Conservation (phyloP, 1,284 basidiomycete genomes). For the Cryptococcus maquisensis region DNA sequence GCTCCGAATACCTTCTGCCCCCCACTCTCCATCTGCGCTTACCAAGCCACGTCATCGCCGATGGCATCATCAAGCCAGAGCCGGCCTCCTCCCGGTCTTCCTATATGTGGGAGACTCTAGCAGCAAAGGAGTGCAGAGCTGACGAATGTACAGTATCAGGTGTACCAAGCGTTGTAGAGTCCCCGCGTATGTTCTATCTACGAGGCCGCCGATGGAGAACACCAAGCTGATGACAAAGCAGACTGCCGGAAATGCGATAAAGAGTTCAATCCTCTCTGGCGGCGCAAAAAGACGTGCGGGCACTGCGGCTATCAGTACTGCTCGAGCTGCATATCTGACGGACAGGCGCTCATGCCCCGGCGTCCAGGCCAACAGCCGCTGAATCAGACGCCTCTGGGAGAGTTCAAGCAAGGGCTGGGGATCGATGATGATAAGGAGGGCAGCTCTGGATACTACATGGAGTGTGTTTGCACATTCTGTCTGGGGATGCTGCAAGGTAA, state of each 20-base stretch:
- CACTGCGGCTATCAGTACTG: constrained; percentile 49
- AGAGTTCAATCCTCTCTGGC: constrained; percentile 43
- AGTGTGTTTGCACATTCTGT: constrained; percentile 43
- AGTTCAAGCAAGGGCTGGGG: constrained; percentile 20
- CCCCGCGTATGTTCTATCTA: constrained; percentile 27
- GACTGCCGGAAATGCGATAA: constrained; percentile 45
- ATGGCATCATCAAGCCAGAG: constrained; percentile 14
- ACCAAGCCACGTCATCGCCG: background rate
- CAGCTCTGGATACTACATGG: constrained; percentile 41
- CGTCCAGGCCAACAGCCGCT: constrained; percentile 8
- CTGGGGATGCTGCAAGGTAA: constrained; percentile 45
- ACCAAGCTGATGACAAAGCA: constrained; percentile 4
- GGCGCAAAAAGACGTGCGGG: constrained; percentile 40
- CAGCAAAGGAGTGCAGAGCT: background rate
- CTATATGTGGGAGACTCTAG: constrained; percentile 33
- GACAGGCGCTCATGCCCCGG: constrained; percentile 47
- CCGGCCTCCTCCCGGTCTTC: constrained; percentile 16
- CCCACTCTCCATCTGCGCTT: background rate
- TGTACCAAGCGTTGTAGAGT: constrained; percentile 43
- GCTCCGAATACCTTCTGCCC: background rate
- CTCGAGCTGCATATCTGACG: constrained; percentile 38
- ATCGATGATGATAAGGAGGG: constrained; percentile 14
- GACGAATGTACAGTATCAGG: constrained; percentile 39
- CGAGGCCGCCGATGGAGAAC: background rate
- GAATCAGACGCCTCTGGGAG: constrained; percentile 17